phyloP scores from a whole-genome alignment of 805 yeast genomes.

The Metschnikowia anglica region DNA sequence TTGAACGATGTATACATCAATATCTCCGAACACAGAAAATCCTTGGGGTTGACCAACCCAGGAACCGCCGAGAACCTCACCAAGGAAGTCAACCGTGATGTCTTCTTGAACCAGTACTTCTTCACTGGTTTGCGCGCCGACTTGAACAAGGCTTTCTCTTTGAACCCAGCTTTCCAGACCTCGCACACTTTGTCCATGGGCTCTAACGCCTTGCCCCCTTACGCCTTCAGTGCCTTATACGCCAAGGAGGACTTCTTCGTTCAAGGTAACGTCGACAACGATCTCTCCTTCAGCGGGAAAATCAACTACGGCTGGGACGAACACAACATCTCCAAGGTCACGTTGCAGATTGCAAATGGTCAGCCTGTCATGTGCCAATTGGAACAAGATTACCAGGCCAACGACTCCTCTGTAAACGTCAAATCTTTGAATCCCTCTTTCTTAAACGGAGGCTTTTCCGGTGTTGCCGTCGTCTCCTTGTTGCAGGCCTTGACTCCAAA shows the following conservation, averaged over 20 bases:
- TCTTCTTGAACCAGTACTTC: constrained; percentile 81
- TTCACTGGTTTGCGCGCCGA: constrained; percentile 97
- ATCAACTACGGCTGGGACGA: constrained; percentile 88
- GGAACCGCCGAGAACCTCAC: constrained; percentile 92
- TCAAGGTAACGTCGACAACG: constrained; percentile 92
- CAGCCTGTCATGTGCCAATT: constrained; percentile 94
- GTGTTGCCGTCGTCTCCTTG: constrained; percentile 88
- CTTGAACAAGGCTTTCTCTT: constrained; percentile 83
- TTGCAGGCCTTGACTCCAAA: constrained; percentile 85
- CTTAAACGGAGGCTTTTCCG: constrained; percentile 73
- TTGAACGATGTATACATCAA: constrained; percentile 72
- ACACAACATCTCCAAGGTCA: constrained; percentile 73
- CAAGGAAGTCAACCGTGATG: constrained; percentile 93
- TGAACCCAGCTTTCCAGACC: constrained; percentile 95
- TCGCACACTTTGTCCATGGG: constrained; percentile 92
- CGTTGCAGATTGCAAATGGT: constrained; percentile 81
- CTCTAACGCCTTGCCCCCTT: constrained; percentile 80
- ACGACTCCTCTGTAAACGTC: constrained; percentile 83
- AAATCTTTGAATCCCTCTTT: constrained; percentile 89
- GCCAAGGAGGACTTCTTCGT: constrained; percentile 82
- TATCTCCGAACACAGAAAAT: constrained; percentile 73
- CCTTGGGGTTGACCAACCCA: constrained; percentile 83
- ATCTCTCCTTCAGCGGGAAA: constrained; percentile 81
- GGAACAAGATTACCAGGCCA: constrained; percentile 93
- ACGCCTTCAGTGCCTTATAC: constrained; percentile 85